These are phyloP conservation scores for Oidiodendron maius DNA, from an alignment of 495 filamentous ascomycete genomes.

Conservation along the genomic window DNA sequence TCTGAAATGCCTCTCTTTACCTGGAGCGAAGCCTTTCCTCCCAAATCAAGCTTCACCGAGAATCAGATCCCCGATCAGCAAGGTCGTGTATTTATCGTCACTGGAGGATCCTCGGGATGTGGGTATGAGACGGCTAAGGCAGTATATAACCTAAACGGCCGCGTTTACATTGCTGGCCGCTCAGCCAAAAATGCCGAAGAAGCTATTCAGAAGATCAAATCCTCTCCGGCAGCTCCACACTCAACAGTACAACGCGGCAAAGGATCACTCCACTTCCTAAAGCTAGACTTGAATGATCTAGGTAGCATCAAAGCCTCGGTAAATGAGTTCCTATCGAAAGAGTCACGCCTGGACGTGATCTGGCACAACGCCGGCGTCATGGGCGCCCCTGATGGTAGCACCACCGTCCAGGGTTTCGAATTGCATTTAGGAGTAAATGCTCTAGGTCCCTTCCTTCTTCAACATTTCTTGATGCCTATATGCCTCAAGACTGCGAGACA, in stretches of 20 bases:
- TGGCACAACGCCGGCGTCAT: slow-evolving; percentile 51
- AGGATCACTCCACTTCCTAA: slow-evolving; percentile 36
- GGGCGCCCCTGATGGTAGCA: slow-evolving; percentile 18
- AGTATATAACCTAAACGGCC: slow-evolving; percentile 39
- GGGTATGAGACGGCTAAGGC: slow-evolving; percentile 33
- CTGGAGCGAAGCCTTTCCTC: too few species aligned
- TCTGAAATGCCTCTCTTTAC: too few species aligned
- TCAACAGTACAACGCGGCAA: not conserved
- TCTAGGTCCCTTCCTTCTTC: slow-evolving; percentile 34
- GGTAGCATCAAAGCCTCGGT: slow-evolving; percentile 41
- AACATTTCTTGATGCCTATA: slow-evolving; percentile 39
- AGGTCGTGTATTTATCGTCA: slow-evolving; percentile 14
- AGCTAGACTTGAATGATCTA: slow-evolving; percentile 42
- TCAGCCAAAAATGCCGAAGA: slow-evolving; percentile 25
- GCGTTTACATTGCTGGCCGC: slow-evolving; percentile 44
- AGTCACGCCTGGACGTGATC: slow-evolving; percentile 39
- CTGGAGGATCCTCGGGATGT: slow-evolving; percentile 13
- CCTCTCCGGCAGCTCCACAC: not conserved
- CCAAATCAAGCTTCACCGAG: slow-evolving; percentile 6
- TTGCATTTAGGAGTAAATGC: slow-evolving; percentile 32
- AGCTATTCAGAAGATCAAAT: slow-evolving; percentile 23
- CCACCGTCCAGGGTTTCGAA: slow-evolving; percentile 33
- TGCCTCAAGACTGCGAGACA: slow-evolving; percentile 26
- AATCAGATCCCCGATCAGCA: slow-evolving; percentile 1
- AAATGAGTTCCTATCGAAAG: slow-evolving; percentile 32